Base-by-base conservation (phyloP, 1,284 basidiomycete genomes). In the Abortiporus biennis region DNA sequence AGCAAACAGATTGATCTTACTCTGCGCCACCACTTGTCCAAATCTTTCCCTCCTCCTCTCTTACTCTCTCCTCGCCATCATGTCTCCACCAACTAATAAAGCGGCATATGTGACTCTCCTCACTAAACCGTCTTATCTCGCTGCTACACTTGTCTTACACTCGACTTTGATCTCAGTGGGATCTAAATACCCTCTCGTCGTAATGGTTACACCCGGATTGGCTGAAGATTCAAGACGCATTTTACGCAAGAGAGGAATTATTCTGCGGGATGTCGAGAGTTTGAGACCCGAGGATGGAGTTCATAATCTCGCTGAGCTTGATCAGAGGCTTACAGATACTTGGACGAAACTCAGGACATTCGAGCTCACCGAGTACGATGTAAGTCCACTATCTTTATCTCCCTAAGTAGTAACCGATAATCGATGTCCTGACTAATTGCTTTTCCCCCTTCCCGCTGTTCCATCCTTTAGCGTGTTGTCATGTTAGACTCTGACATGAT, bases 401-500 rank as follows among this genome's bases (percentile, higher is more conserved):
- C n/a, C n/a, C n/a, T n/a, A n/a, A n/a, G n/a, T n/a, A n/a, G n/a
- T n/a, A n/a, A n/a, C 21, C 27, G 15, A 31, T 21, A 9, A 16
- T 38, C 43, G 31, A 22, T n/a, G 11, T 17, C 6, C 23, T 33
- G 16, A 23, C 23, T 38, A 31, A 23, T 27, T 31, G 36, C 33
- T n/a, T n/a, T n/a, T n/a, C n/a, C n/a, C n/a, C n/a, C n/a, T n/a
- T n/a, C n/a, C n/a, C n/a, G n/a, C n/a, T n/a, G n/a, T n/a, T n/a
- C n/a, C n/a, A n/a, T n/a, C n/a, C n/a, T n/a, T 15, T 52, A 93
- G 78, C 79, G 89, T 12, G 68, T 96, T 34, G 83, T 93, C 34
- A 68, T 96, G 36, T 68, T 97, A 39, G 94, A 97, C 59, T 80
- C 82, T 12, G 94, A 97, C 65, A 98, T 98, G 91, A 72, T 96